These are phyloP conservation scores for Ophiostoma tasmaniense DNA, from an alignment of 2,329 filamentous ascomycete genomes.

Conservation along the genomic window DNA sequence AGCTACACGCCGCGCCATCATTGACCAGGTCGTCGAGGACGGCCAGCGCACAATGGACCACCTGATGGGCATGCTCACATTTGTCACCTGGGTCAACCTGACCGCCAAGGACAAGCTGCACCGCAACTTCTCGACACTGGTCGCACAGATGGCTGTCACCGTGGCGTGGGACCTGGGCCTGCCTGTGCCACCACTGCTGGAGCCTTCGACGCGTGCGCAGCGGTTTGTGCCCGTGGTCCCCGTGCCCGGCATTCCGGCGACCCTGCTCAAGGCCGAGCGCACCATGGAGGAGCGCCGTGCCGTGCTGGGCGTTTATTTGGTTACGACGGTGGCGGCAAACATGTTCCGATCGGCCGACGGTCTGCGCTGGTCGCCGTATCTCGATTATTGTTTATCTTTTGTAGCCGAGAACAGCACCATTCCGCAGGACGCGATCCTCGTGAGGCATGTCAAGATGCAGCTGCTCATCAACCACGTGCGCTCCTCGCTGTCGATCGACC, in stretches of 20 bases:
- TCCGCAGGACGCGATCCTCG: constrained; percentile 32
- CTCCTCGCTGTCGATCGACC: constrained; percentile 5
- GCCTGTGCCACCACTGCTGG: not conserved
- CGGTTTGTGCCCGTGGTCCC: not conserved
- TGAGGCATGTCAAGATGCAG: constrained; percentile 33
- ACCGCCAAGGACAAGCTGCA: not conserved
- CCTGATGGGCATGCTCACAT: not conserved
- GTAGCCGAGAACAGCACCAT: not conserved
- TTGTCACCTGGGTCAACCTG: not conserved
- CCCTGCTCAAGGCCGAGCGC: not conserved
- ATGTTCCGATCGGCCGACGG: not conserved
- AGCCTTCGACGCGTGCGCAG: not conserved
- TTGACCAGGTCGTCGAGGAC: not conserved
- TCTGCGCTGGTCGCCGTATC: not conserved
- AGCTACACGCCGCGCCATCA: not conserved
- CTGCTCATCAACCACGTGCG: constrained; percentile 30
- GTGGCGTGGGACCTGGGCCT: not conserved
- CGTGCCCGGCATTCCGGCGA: not conserved
- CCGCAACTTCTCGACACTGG: not conserved
- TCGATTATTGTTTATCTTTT: not conserved
- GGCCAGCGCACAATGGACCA: not conserved
- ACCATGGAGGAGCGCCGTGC: not conserved
- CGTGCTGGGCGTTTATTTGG: not conserved
- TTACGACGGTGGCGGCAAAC: not conserved
- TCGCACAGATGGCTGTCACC: not conserved